Percentiles rank a stretch among this genome's conserved stretches.
Evolutionary conservation across 345 rosid genomes (phyloP).

Genomic region (Gossypium mustelinum): DNA sequence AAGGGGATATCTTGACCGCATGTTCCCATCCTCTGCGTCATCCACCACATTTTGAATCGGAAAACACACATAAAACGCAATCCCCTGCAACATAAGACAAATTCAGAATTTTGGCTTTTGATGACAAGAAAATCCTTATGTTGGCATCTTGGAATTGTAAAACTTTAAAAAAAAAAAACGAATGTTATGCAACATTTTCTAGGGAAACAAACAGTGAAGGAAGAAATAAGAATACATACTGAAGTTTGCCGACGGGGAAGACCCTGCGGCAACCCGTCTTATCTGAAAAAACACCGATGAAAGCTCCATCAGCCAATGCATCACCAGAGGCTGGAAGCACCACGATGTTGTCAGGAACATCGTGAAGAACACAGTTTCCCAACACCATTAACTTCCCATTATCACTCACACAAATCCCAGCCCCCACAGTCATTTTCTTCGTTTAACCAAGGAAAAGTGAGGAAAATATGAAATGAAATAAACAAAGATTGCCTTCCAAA

Average conservation of each 20-base stretch:
- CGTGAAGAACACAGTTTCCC: conserved; percentile 37
- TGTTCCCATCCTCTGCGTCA: conserved; percentile 69
- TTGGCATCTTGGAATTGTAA: too few species aligned
- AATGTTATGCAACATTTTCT: background rate
- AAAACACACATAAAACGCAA: conserved; percentile 61
- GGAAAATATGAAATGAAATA: background rate
- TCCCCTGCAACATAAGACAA: conserved; percentile 36
- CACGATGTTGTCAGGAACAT: conserved; percentile 40
- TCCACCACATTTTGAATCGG: conserved; percentile 77
- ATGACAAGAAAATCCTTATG: too few species aligned
- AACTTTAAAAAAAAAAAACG: too few species aligned
- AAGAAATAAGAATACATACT: conserved; percentile 26
- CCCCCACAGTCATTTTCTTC: conserved; percentile 47
- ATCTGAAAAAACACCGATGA: conserved; percentile 51
- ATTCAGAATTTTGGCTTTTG: background rate
- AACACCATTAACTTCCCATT: conserved; percentile 45
- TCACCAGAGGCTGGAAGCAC: conserved; percentile 36
- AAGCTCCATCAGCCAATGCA: conserved; percentile 46
- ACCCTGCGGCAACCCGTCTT: conserved; percentile 47
- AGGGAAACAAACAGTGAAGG: background rate
- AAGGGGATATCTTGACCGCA: conserved; percentile 54
- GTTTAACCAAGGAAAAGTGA: background rate
- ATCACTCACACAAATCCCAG: conserved; percentile 46
- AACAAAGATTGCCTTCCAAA: background rate
- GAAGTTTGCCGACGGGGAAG: conserved; percentile 58